A percentile compares a stretch with the other conserved stretches of the same genome.
Conservation (phyloP, 75 land plant species). For the Selaginella tamariscina region DNA sequence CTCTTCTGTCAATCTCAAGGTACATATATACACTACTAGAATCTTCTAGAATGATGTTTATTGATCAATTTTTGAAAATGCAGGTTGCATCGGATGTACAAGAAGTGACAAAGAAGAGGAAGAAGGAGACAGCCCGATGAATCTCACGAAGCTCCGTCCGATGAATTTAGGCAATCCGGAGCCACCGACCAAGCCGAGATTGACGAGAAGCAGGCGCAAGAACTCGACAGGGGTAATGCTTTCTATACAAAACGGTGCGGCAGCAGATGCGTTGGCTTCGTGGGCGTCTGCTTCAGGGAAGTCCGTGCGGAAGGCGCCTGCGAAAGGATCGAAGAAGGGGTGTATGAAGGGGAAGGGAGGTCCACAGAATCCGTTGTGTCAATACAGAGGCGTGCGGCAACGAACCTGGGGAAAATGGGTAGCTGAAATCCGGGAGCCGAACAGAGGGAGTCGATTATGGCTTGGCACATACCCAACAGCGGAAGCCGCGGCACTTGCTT, state of each 20-base stretch:
- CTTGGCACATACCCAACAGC: constrained; percentile 49
- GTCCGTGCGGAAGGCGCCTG: not conserved
- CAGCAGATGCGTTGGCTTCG: not conserved
- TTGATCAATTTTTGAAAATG: no score
- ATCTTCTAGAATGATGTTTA: no score
- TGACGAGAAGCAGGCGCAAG: not conserved
- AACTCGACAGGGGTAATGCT: not conserved
- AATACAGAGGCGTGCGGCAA: constrained; percentile 49
- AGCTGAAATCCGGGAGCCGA: constrained; percentile 57
- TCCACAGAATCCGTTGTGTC: constrained; percentile 6
- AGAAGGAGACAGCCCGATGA: no score
- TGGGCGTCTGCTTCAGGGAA: not conserved
- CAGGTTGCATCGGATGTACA: no score
- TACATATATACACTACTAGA: no score
- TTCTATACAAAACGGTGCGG: not conserved
- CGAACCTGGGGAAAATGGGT: constrained; percentile 69
- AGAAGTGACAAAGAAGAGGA: no score
- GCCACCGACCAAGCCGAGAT: not conserved
- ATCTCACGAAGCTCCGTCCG: not conserved
- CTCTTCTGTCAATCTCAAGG: no score
- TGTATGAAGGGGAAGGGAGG: constrained; percentile 9
- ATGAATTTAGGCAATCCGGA: not conserved
- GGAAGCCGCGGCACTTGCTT: constrained; percentile 42
- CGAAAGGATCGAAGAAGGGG: constrained; percentile 6
- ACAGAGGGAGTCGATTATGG: constrained; percentile 47